Evolutionary conservation across 169 alveolate genomes (phyloP).

Genomic region (Theileria orientalis): DNA sequence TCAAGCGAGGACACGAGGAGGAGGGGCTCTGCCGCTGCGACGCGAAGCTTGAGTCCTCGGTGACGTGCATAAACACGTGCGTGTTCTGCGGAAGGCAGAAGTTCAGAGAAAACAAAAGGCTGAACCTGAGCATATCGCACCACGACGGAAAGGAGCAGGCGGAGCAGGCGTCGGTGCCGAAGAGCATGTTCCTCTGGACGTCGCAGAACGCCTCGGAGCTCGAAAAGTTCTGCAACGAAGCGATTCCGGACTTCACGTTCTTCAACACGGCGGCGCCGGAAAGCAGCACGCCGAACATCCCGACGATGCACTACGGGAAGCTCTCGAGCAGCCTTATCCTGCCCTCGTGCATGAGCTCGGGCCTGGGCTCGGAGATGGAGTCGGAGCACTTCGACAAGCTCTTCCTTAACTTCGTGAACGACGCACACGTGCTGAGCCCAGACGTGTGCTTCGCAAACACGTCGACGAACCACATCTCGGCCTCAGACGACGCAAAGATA

Average conservation of each 20-base stretch:
- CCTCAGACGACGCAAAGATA: constrained; percentile 71
- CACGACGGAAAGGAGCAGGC: constrained; percentile 3
- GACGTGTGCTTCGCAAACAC: constrained; percentile 74
- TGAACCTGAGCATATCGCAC: background rate
- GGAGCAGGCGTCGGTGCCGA: background rate
- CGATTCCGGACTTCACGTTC: background rate
- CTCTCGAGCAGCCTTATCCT: background rate
- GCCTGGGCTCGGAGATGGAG: background rate
- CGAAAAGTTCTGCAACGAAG: constrained; percentile 6
- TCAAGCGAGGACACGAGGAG: background rate
- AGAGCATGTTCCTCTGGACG: background rate
- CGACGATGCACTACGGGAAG: background rate
- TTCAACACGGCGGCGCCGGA: background rate
- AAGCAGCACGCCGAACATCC: background rate
- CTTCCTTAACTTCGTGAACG: constrained; percentile 25
- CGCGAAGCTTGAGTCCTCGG: background rate
- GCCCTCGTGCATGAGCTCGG: background rate
- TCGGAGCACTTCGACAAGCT: constrained; percentile 54
- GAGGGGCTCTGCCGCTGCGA: constrained; percentile 14
- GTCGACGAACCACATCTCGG: constrained; percentile 69
- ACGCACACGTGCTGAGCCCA: constrained; percentile 61
- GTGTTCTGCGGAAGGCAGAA: constrained; percentile 2
- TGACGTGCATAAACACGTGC: constrained; percentile 8
- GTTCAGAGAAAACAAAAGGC: background rate
- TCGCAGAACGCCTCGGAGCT: background rate